A percentile compares a stretch with the other conserved stretches of the same genome.
Evolutionary conservation across 2,329 filamentous ascomycete genomes (phyloP).

Genomic region (Alternaria consortialis): DNA sequence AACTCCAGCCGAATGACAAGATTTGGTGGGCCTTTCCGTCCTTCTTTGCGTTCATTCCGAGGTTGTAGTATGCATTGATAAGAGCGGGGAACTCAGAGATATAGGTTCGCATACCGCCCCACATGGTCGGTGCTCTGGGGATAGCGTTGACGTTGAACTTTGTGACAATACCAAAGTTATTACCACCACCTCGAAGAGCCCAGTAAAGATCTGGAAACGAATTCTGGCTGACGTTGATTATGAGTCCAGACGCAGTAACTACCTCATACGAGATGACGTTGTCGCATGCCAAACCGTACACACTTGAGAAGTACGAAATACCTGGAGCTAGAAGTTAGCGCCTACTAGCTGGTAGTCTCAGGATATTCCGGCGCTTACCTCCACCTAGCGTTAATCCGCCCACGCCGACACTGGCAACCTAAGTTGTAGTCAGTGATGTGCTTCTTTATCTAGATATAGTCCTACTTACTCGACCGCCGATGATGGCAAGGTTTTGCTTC

Average conservation of each 20-base stretch:
- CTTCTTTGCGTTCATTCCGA: conserved; percentile 30
- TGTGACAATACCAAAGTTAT: conserved; percentile 50
- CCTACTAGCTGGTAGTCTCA: not conserved
- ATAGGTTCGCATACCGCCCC: conserved; percentile 32
- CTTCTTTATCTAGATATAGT: not conserved
- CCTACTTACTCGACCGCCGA: conserved; percentile 42
- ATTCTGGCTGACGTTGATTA: conserved; percentile 27
- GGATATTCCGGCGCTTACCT: conserved; percentile 14
- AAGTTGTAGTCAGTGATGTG: not conserved
- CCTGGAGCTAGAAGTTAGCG: conserved; percentile 7
- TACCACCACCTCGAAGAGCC: conserved; percentile 49
- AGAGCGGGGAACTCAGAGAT: conserved; percentile 28
- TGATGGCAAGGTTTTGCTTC: conserved; percentile 29
- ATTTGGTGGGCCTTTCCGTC: conserved; percentile 41
- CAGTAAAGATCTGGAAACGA: conserved; percentile 53
- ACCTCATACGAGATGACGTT: conserved; percentile 49
- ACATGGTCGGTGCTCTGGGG: conserved; percentile 35
- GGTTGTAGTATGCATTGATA: conserved; percentile 37
- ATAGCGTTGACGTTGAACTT: conserved; percentile 35
- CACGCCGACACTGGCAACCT: conserved; percentile 32
- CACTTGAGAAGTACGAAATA: conserved; percentile 39
- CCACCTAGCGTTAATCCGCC: conserved; percentile 36
- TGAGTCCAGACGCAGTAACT: conserved; percentile 30
- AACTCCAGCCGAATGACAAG: conserved; percentile 31
- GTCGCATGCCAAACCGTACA: conserved; percentile 40